phyloP scores from a whole-genome alignment of 805 yeast genomes.

The Schizosaccharomyces osmophilus region DNA sequence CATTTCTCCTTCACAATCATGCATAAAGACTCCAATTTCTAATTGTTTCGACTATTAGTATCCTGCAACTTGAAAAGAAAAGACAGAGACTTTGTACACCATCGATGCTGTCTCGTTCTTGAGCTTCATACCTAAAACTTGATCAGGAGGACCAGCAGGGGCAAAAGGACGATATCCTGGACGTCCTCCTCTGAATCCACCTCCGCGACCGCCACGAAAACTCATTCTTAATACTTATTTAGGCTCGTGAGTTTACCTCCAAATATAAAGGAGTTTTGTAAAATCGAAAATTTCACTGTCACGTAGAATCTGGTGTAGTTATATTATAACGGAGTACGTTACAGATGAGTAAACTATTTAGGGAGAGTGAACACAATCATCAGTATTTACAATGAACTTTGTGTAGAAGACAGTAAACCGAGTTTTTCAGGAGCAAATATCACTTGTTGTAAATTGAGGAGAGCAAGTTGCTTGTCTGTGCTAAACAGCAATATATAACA shows the following conservation, averaged over 20 bases:
- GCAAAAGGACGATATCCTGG: not conserved
- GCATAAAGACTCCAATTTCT: constrained; percentile 60
- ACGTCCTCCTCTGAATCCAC: constrained; percentile 3
- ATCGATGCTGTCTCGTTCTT: not conserved
- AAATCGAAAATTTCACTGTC: not conserved
- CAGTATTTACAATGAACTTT: too few species aligned
- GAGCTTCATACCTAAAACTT: not conserved
- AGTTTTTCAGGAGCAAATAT: too few species aligned
- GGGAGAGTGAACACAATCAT: too few species aligned
- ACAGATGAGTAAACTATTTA: too few species aligned
- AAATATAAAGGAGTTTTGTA: not conserved
- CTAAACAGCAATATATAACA: too few species aligned
- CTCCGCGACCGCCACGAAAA: constrained; percentile 3
- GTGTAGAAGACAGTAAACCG: too few species aligned
- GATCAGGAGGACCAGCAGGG: constrained; percentile 2
- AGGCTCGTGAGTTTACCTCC: not conserved
- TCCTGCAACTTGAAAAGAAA: not conserved
- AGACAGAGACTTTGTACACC: not conserved
- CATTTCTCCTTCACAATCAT: constrained; percentile 88
- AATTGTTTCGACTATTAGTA: not conserved
- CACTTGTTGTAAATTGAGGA: too few species aligned
- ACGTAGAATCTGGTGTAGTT: not conserved
- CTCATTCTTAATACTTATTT: not conserved
- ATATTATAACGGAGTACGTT: constrained; percentile 5
- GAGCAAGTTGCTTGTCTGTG: too few species aligned